phyloP scores from a whole-genome alignment of 2,329 filamentous ascomycete genomes.

The Trichoderma arundinaceum region DNA sequence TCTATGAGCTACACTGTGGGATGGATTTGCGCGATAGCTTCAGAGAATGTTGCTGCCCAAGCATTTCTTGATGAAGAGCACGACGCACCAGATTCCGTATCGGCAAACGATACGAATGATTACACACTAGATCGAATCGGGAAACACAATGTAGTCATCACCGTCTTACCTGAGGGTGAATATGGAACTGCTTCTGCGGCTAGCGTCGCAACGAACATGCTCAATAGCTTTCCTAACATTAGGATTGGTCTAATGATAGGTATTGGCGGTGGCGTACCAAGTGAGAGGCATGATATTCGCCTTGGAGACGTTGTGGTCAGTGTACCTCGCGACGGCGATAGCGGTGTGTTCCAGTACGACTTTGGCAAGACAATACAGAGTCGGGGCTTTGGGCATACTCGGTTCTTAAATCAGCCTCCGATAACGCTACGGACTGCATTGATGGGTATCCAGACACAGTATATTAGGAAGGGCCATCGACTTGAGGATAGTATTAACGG shows the following conservation, averaged over 20 bases:
- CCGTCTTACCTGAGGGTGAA: conserved; percentile 30
- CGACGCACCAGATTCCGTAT: not conserved
- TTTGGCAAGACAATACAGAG: conserved; percentile 36
- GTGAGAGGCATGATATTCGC: conserved; percentile 42
- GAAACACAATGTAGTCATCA: conserved; percentile 35
- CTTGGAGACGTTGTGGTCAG: conserved; percentile 39
- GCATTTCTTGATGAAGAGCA: too few species aligned
- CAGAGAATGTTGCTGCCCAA: too few species aligned
- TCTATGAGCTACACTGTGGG: too few species aligned
- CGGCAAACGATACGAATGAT: conserved; percentile 26
- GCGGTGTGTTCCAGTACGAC: conserved; percentile 38
- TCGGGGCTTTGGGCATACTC: conserved; percentile 29
- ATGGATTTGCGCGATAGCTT: too few species aligned
- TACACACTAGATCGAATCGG: conserved; percentile 33
- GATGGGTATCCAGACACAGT: conserved; percentile 15
- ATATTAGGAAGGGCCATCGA: conserved; percentile 31
- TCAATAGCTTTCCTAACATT: conserved; percentile 41
- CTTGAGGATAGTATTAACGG: conserved; percentile 14
- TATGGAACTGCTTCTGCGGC: conserved; percentile 34
- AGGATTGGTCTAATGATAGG: conserved; percentile 34
- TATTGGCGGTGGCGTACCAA: conserved; percentile 42
- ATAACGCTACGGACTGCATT: conserved; percentile 29
- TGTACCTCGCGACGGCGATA: not conserved
- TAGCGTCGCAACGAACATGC: conserved; percentile 39
- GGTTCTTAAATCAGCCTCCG: conserved; percentile 34